Percentiles rank a stretch among this genome's conserved stretches.
These are phyloP conservation scores for Trichoderma gamsii DNA, from an alignment of 495 filamentous ascomycete species.

Conservation along the genomic window DNA sequence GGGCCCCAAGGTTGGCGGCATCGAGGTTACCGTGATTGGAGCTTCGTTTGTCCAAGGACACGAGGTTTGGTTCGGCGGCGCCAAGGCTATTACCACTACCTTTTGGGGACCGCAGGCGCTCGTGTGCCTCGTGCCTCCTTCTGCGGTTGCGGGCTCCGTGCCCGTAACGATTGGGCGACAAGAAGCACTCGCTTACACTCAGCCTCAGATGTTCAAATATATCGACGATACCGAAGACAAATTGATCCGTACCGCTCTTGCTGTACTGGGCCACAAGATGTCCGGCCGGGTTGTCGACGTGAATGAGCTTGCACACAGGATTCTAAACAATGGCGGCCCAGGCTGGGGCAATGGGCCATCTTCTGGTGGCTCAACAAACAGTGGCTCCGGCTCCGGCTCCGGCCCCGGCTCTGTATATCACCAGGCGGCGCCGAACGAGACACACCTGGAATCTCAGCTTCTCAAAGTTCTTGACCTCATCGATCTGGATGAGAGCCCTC, in stretches of 20 bases:
- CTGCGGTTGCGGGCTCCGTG: conserved; percentile 61
- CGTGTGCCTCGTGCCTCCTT: conserved; percentile 79
- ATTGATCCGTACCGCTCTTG: conserved; percentile 54
- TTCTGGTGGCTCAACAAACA: background rate
- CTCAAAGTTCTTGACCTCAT: conserved; percentile 70
- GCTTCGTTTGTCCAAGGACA: conserved; percentile 72
- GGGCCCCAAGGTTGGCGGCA: conserved; percentile 74
- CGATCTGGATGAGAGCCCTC: conserved; percentile 67
- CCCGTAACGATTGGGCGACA: conserved; percentile 63
- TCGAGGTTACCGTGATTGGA: conserved; percentile 78
- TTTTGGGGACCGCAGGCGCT: conserved; percentile 77
- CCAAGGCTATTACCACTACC: conserved; percentile 68
- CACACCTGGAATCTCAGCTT: conserved; percentile 58
- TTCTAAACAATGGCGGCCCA: conserved; percentile 33
- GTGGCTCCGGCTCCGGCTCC: background rate
- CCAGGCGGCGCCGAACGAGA: background rate
- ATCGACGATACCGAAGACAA: conserved; percentile 72
- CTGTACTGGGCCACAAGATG: conserved; percentile 52
- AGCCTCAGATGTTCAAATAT: conserved; percentile 59
- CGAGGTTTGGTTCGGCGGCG: conserved; percentile 81
- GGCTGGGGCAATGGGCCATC: background rate
- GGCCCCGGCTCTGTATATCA: background rate
- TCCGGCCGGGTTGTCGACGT: conserved; percentile 47
- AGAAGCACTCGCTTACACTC: conserved; percentile 30
- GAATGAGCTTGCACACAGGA: conserved; percentile 45